Evolutionary conservation across 192 early-diverging fungal genomes (phyloP).

Genomic region (Coemansia sp.): DNA sequence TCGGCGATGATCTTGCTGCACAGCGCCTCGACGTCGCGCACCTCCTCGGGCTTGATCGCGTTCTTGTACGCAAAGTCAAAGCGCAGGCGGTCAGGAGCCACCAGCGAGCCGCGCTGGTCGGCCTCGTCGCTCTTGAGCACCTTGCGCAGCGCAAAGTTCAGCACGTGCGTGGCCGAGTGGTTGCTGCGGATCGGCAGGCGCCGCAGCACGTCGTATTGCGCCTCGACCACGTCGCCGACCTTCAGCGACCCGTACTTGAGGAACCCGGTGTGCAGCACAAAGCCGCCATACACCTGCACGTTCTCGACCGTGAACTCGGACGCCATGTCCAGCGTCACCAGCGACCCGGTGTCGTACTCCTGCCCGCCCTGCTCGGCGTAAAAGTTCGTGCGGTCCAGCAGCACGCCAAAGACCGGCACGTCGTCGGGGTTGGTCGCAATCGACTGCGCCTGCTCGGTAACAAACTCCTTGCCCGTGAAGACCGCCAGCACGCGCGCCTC

Average conservation of each 20-base stretch:
- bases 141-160: constrained; percentile 91
- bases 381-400: constrained; percentile 95
- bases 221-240: constrained; percentile 68
- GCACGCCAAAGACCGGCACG: constrained; percentile 76
- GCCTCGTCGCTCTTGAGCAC: constrained; percentile 69
- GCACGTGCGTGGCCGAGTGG: constrained; percentile 94
- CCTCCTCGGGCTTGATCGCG: constrained; percentile 63
- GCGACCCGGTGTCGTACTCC: constrained; percentile 85
- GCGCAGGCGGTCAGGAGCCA: constrained; percentile 92
- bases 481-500: constrained; percentile 79
- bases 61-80: constrained; percentile 91
- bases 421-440: constrained; percentile 46
- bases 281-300: constrained; percentile 91
- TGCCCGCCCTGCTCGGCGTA: constrained; percentile 98
- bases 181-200: constrained; percentile 91
- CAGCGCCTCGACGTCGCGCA: constrained; percentile 72
- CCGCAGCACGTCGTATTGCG: constrained; percentile 85
- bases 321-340: constrained; percentile 79
- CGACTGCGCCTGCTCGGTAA: constrained; percentile 42
- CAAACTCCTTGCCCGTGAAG: constrained; percentile 47
- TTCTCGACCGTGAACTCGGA: constrained; percentile 90
- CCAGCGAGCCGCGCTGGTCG: constrained; percentile 96
- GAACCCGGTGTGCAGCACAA: constrained; percentile 93
- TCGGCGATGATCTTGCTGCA: constrained; percentile 74
- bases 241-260: constrained; percentile 82